Evolutionary conservation across 768 basidiomycete genomes (phyloP).

Genomic region (Agrocybe praecox): DNA sequence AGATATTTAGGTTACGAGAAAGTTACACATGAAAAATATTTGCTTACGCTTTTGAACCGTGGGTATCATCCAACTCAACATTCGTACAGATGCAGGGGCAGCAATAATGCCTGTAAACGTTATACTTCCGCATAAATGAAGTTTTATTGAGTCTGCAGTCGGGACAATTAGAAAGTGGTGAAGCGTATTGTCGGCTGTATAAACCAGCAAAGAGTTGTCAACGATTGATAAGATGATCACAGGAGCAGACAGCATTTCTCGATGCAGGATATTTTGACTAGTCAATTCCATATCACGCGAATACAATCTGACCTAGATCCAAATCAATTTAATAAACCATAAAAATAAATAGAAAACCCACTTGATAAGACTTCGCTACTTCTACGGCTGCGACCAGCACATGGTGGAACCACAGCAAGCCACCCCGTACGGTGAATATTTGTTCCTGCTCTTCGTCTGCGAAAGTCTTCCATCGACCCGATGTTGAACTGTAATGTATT

Average conservation of each 20-base stretch:
- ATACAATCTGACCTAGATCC: constrained; percentile 86
- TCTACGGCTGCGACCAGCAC: constrained; percentile 92
- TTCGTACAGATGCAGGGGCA: constrained; percentile 80
- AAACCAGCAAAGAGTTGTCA: constrained; percentile 93
- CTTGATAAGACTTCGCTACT: constrained; percentile 77
- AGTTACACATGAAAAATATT: neutral
- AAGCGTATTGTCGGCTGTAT: constrained; percentile 92
- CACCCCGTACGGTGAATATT: constrained; percentile 85
- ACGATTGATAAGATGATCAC: constrained; percentile 89
- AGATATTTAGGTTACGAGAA: constrained; percentile 2
- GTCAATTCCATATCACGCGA: constrained; percentile 89
- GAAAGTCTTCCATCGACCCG: constrained; percentile 95
- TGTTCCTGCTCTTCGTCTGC: constrained; percentile 81
- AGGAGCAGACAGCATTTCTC: constrained; percentile 73
- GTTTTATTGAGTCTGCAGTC: constrained; percentile 77
- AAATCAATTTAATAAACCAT: constrained; percentile 1
- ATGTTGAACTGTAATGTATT: constrained; percentile 91
- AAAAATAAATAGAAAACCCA: constrained; percentile 27
- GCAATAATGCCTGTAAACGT: constrained; percentile 90
- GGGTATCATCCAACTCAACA: constrained; percentile 97
- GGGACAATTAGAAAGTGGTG: constrained; percentile 92
- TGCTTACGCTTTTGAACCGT: constrained; percentile 85
- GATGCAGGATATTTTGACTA: constrained; percentile 81
- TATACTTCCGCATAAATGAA: constrained; percentile 94
- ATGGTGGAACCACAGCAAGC: constrained; percentile 95